These are phyloP conservation scores for Takakia lepidozioides DNA, from an alignment of 225 moss, liverwort and hornwort species.

Conservation along the genomic window DNA sequence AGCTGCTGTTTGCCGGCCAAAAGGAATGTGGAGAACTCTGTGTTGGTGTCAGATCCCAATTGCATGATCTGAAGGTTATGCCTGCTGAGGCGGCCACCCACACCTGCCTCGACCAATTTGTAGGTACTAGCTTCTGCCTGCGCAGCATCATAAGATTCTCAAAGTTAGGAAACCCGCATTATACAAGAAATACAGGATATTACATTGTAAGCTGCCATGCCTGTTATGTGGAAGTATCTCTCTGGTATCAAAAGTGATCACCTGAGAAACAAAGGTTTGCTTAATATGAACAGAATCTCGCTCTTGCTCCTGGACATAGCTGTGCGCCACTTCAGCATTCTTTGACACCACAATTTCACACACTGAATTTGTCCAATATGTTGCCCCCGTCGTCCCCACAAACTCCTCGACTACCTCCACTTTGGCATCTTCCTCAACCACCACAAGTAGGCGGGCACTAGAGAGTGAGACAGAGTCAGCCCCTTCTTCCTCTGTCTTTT, in stretches of 20 bases:
- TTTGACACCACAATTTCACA: conserved; percentile 69
- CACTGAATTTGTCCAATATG: conserved; percentile 82
- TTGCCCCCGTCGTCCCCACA: conserved; percentile 48
- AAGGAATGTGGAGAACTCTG: conserved; percentile 80
- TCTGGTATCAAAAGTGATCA: conserved; percentile 3
- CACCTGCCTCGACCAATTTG: conserved; percentile 83
- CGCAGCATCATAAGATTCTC: background rate
- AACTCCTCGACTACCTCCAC: conserved; percentile 80
- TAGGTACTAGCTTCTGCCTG: conserved; percentile 81
- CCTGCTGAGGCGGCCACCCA: conserved; percentile 81
- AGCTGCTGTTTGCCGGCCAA: conserved; percentile 70
- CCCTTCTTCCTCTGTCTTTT: conserved; percentile 18
- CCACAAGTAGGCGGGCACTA: conserved; percentile 71
- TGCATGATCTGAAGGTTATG: conserved; percentile 87
- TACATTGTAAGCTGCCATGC: too few species aligned
- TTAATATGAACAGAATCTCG: conserved; percentile 67
- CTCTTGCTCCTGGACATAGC: conserved; percentile 72
- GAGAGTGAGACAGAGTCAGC: conserved; percentile 52
- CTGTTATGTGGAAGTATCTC: background rate
- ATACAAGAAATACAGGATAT: too few species aligned
- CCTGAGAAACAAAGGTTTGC: conserved; percentile 91
- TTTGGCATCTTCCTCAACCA: conserved; percentile 58
- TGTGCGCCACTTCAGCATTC: conserved; percentile 62
- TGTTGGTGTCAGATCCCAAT: conserved; percentile 71
- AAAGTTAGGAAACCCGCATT: too few species aligned